phyloP scores from a whole-genome alignment of 305 asterid species.

The Fraxinus paxiana region DNA sequence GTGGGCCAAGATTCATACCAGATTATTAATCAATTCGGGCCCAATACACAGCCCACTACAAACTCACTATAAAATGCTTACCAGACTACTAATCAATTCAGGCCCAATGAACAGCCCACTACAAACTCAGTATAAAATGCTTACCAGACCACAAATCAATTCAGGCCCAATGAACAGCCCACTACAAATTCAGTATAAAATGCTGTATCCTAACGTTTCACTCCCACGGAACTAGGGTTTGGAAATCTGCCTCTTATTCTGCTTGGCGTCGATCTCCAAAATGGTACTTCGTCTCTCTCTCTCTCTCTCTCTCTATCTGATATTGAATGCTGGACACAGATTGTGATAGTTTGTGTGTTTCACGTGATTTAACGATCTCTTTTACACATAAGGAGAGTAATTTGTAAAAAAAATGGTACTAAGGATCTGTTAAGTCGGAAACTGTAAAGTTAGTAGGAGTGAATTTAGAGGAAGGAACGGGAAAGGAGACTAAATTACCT shows the following conservation, averaged over 20 bases:
- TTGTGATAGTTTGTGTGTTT: not conserved
- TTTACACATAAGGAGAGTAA: not conserved
- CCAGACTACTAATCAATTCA: not conserved
- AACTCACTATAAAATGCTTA: too few species aligned
- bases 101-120: not conserved
- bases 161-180: not conserved
- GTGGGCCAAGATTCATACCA: not conserved
- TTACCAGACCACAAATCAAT: not conserved
- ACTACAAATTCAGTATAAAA: not conserved
- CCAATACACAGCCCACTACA: not conserved
- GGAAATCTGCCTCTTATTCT: not conserved
- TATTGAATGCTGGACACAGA: not conserved
- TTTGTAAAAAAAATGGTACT: not conserved
- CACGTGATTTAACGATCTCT: not conserved
- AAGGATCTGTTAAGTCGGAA: not conserved
- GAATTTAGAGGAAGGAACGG: not conserved
- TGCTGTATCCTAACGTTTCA: not conserved
- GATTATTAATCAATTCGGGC: not conserved
- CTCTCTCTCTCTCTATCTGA: not conserved
- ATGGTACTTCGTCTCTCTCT: not conserved
- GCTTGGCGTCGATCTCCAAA: not conserved
- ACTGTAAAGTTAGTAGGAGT: not conserved
- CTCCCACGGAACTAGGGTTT: not conserved
- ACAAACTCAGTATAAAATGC: not conserved
- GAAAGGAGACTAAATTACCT: not conserved